These are phyloP conservation scores for Pythium dissotocum DNA, from an alignment of 352 stramenopile species.

Conservation along the genomic window DNA sequence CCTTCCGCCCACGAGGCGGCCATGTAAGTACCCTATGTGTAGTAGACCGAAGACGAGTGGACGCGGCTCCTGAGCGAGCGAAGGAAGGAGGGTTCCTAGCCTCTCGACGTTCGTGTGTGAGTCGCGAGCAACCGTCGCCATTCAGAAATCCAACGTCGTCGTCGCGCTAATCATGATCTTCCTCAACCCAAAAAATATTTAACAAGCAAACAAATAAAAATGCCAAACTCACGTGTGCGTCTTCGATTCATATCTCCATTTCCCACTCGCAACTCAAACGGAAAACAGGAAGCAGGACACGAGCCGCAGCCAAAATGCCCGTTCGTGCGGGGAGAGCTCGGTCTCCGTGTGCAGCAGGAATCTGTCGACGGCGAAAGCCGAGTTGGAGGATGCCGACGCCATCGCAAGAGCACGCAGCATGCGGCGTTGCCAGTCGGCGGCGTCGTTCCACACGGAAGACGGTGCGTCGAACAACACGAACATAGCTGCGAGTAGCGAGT, in stretches of 20 bases:
- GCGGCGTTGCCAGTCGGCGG: conserved; percentile 18
- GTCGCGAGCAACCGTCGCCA: not conserved
- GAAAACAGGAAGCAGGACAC: conserved; percentile 33
- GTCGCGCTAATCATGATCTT: not conserved
- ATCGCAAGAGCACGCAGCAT: conserved; percentile 18
- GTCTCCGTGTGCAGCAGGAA: conserved; percentile 19
- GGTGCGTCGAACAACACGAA: conserved; percentile 28
- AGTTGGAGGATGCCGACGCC: conserved; percentile 6
- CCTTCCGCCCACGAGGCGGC: not conserved
- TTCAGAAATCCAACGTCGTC: not conserved
- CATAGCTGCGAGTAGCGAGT: conserved; percentile 22
- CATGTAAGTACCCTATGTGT: conserved; percentile 7
- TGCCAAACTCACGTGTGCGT: not conserved
- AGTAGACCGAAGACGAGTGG: not conserved
- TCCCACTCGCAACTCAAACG: conserved; percentile 5
- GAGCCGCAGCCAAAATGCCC: conserved; percentile 28
- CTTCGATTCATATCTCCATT: not conserved
- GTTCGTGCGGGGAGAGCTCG: conserved; percentile 19
- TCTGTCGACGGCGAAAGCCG: conserved; percentile 20
- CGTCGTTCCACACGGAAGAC: conserved; percentile 17
- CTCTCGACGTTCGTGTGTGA: too few relatives aligned
- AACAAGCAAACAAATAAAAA: conserved; percentile 13
- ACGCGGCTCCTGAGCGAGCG: not conserved
- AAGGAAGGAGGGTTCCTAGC: not conserved
- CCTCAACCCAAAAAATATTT: conserved; percentile 32